phyloP scores from a whole-genome alignment of 495 filamentous ascomycete genomes.

The Penicillium manginii region DNA sequence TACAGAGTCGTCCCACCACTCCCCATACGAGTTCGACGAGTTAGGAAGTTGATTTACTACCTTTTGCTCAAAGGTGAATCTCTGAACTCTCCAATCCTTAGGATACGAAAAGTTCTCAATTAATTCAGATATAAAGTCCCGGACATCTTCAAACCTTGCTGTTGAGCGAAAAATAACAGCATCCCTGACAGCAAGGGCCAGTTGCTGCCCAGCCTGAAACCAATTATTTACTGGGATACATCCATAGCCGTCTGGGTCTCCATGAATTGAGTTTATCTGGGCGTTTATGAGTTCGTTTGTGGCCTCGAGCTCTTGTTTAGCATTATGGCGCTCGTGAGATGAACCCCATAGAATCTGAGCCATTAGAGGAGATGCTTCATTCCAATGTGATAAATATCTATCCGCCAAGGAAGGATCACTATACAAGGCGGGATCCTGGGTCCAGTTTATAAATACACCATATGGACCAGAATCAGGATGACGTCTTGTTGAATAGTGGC shows the following conservation, averaged over 20 bases:
- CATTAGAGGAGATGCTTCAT: neutral
- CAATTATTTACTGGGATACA: neutral
- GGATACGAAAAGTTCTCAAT: neutral
- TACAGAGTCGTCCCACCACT: neutral
- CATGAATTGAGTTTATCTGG: neutral
- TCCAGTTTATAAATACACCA: neutral
- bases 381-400: neutral
- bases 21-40: neutral
- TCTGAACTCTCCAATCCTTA: neutral
- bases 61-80: neutral
- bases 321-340: neutral
- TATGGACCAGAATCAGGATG: neutral
- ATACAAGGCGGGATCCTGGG: neutral
- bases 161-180: neutral
- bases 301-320: neutral
- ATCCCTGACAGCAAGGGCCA: neutral
- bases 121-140: neutral
- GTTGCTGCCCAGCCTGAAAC: conserved; percentile 2
- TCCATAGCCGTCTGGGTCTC: neutral
- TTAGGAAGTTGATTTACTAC: neutral
- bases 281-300: neutral
- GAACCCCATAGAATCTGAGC: neutral
- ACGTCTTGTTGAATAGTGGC: neutral
- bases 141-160: neutral
- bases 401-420: neutral